Conservation (phyloP, 2,329 filamentous ascomycete species). For the Aureobasidium sp. region DNA sequence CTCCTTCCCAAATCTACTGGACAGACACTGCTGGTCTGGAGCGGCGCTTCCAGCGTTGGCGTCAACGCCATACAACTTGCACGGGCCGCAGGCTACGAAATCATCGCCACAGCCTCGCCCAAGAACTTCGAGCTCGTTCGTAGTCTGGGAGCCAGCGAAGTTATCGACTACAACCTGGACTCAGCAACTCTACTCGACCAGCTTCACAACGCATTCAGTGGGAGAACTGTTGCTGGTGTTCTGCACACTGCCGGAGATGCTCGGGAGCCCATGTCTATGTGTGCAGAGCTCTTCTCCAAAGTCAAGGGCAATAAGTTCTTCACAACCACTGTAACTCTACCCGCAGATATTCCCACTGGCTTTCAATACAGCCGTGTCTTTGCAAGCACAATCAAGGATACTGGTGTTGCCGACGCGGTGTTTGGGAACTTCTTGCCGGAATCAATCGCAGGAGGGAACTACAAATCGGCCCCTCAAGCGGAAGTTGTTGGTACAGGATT, state of each 20-base stretch:
- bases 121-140: constrained; percentile 41
- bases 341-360: not conserved
- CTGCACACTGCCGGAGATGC: constrained; percentile 13
- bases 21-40: constrained; percentile 42
- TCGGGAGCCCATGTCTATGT: not conserved
- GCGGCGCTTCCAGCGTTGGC: constrained; percentile 45
- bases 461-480: constrained; percentile 18
- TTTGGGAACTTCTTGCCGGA: constrained; percentile 17
- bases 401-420: not conserved
- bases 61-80: constrained; percentile 43
- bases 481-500: constrained; percentile 19
- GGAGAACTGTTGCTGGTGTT: constrained; percentile 19
- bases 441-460: constrained; percentile 17
- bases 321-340: not conserved
- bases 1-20: constrained; percentile 21
- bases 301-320: constrained; percentile 5
- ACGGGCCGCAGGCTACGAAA: constrained; percentile 38
- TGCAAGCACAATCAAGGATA: constrained; percentile 7
- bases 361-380: constrained; percentile 4
- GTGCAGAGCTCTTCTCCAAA: not conserved
- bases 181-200: constrained; percentile 28
- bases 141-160: constrained; percentile 37
- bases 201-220: constrained; percentile 16
- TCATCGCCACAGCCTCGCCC: constrained; percentile 38
- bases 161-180: constrained; percentile 38